phyloP scores from a whole-genome alignment of 2,329 filamentous ascomycete genomes.

The Botrytis fabae region DNA sequence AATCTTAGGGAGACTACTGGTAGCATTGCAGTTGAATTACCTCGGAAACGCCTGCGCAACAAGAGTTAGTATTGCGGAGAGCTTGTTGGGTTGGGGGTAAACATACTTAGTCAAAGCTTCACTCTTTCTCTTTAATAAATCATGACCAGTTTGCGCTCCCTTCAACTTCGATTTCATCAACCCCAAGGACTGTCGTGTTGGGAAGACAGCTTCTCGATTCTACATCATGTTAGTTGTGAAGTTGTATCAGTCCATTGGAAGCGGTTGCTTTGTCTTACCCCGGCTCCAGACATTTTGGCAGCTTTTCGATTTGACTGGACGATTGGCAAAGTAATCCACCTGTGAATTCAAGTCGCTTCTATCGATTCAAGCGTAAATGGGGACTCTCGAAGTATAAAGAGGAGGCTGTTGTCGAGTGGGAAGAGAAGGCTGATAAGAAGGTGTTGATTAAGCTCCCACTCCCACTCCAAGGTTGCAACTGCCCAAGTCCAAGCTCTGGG shows the following conservation, averaged over 20 bases:
- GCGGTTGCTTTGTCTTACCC: constrained; percentile 42
- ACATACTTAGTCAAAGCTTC: constrained; percentile 93
- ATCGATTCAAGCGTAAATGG: neutral
- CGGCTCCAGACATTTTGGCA: constrained; percentile 54
- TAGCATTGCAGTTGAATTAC: constrained; percentile 49
- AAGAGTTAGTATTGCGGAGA: constrained; percentile 32
- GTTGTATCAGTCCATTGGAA: constrained; percentile 19
- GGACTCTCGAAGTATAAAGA: neutral
- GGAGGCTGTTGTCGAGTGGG: neutral
- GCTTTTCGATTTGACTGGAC: neutral
- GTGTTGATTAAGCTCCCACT: constrained; percentile 23
- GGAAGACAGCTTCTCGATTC: constrained; percentile 96
- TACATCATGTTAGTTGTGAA: constrained; percentile 45
- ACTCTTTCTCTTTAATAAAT: constrained; percentile 93
- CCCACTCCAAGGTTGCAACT: constrained; percentile 24
- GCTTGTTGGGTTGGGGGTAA: constrained; percentile 16
- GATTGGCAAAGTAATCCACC: neutral
- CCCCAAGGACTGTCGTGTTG: constrained; percentile 93
- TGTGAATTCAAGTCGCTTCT: neutral
- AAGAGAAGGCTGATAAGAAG: constrained; percentile 22
- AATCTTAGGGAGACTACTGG: neutral
- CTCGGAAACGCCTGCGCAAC: constrained; percentile 75
- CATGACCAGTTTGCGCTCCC: constrained; percentile 87
- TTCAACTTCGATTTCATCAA: constrained; percentile 99
- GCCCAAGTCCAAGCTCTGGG: constrained; percentile 14